Conservation (phyloP, 371 early-diverging fungal genomes). For the Parasitella parasitica region DNA sequence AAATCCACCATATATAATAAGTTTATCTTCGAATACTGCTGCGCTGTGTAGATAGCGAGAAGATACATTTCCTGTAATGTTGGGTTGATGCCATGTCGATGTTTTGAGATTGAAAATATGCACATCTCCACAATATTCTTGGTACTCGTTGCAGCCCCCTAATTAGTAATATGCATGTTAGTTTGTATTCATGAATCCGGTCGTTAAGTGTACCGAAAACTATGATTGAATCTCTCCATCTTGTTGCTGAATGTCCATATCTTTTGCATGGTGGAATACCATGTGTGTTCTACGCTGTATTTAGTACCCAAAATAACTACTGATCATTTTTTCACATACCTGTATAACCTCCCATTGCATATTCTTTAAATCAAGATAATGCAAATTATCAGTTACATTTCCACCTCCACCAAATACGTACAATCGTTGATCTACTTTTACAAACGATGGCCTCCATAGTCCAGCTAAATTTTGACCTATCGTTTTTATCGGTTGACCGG, state of each 20-base stretch:
- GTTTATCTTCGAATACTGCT: conserved; percentile 58
- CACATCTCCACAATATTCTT: conserved; percentile 65
- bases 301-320: too few relatives aligned
- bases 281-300: conserved; percentile 35
- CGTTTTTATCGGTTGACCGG: conserved; percentile 51
- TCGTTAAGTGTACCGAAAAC: conserved; percentile 56
- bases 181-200: background rate
- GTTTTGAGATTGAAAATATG: conserved; percentile 58
- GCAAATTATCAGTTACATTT: conserved; percentile 58
- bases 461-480: conserved; percentile 58
- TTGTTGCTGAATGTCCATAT: conserved; percentile 62
- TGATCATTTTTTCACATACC: conserved; percentile 5
- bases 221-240: conserved; percentile 57
- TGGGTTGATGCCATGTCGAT: conserved; percentile 64
- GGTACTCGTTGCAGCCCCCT: conserved; percentile 60
- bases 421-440: conserved; percentile 52
- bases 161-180: background rate
- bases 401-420: conserved; percentile 64
- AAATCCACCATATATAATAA: conserved; percentile 70
- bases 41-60: conserved; percentile 64
- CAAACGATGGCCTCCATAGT: conserved; percentile 63
- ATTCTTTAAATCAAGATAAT: conserved; percentile 49
- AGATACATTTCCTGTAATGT: conserved; percentile 45
- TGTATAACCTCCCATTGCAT: conserved; percentile 42
- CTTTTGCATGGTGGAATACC: conserved; percentile 59